These are phyloP conservation scores for Yamadazyma philogaea DNA, from an alignment of 805 yeast genomes.

Conservation along the genomic window DNA sequence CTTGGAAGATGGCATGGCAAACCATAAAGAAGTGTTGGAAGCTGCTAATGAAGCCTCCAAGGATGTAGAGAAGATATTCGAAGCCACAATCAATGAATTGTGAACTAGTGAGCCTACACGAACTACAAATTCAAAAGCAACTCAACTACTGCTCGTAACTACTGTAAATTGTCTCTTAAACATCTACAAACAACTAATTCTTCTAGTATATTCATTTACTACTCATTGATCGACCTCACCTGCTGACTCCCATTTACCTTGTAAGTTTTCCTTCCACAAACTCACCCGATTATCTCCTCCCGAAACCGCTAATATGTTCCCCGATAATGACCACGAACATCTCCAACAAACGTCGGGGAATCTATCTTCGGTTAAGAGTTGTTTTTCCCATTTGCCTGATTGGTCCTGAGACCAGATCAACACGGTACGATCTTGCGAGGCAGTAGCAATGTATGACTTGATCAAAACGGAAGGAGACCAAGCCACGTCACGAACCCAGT, in stretches of 20 bases:
- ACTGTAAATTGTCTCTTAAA: too few species aligned
- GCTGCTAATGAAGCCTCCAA: constrained; percentile 75
- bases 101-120: too few species aligned
- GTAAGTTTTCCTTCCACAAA: constrained; percentile 91
- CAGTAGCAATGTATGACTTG: constrained; percentile 89
- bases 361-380: constrained; percentile 66
- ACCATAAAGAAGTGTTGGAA: constrained; percentile 87
- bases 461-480: constrained; percentile 94
- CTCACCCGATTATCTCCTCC: constrained; percentile 97
- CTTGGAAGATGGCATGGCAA: constrained; percentile 73
- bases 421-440: constrained; percentile 94
- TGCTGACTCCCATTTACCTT: constrained; percentile 96
- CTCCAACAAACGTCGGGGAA: constrained; percentile 99
- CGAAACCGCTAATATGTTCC: constrained; percentile 90
- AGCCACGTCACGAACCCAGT: constrained; percentile 98
- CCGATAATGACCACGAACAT: constrained; percentile 95
- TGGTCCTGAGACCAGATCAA: constrained; percentile 89
- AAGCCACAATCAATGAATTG: constrained; percentile 52
- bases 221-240: constrained; percentile 84
- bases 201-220: neutral
- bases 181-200: neutral
- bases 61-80: constrained; percentile 73
- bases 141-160: neutral
- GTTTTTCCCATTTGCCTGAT: constrained; percentile 74
- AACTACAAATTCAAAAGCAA: neutral